Conservation (phyloP, 495 filamentous ascomycete species). For the Delitschia confertaspora region DNA sequence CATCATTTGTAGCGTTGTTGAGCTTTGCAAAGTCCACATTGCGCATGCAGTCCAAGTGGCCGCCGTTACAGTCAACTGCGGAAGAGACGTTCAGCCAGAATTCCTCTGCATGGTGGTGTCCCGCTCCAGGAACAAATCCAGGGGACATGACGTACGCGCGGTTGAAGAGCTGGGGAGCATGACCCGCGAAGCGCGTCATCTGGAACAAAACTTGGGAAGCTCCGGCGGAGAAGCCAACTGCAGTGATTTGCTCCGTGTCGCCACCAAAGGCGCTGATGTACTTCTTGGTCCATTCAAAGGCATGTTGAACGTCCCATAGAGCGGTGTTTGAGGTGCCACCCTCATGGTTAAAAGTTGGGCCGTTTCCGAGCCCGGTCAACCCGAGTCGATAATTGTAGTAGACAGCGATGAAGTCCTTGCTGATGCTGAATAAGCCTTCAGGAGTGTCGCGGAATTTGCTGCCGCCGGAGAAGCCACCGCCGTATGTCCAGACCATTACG, state of each 20-base stretch:
- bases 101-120: conserved; percentile 30
- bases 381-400: conserved; percentile 29
- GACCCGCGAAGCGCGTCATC: conserved; percentile 33
- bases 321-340: conserved; percentile 29
- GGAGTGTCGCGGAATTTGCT: conserved; percentile 27
- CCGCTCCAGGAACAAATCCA: conserved; percentile 33
- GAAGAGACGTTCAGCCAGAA: conserved; percentile 36
- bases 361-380: conserved; percentile 8
- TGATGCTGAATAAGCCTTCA: conserved; percentile 3
- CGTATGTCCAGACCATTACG: conserved; percentile 39
- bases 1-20: conserved; percentile 22
- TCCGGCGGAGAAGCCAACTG: conserved; percentile 8
- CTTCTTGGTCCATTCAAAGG: conserved; percentile 19
- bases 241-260: conserved; percentile 3
- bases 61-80: conserved; percentile 31
- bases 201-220: conserved; percentile 4
- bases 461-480: conserved; percentile 37
- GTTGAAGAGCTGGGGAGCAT: conserved; percentile 33
- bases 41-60: conserved; percentile 31
- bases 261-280: conserved; percentile 12
- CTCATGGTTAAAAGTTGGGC: conserved; percentile 27
- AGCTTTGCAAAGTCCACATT: conserved; percentile 30
- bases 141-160: conserved; percentile 37
- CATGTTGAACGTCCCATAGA: conserved; percentile 25
- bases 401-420: conserved; percentile 30